Evolutionary conservation across 2,329 filamentous ascomycete genomes (phyloP), one percentile per base, ranked within the genome.

Genomic region (Lojkania enalia): DNA sequence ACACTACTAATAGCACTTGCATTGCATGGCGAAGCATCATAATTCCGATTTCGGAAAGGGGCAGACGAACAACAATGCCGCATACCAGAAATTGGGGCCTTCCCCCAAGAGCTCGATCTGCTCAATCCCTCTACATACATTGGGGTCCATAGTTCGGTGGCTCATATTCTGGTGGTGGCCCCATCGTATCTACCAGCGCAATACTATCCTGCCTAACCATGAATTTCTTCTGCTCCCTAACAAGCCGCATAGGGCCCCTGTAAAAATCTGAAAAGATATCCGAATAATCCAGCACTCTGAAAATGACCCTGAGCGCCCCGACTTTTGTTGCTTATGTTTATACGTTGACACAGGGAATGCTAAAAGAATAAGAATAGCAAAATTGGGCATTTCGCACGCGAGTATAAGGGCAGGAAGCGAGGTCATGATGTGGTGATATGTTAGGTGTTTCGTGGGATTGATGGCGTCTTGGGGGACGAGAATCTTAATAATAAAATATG

Each of bases 301-400:
- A 14, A 6, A 65, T 40, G 0, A 63, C 63, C 5, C 42, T 54
- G 1, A 59, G 2, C 0, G 54, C 0, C 59, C 60, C 1, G 5
- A 39, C 38, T 5, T 44, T 39, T 9, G 27, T 39, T 13, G 48
- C 21, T 23, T 14, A 5, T 31, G 42, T 20, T 51, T 58, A 35
- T 65, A 64, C 1, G 46, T 46, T 2, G 42, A 33, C 1, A 43
- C 46, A 15, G 52, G 53, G 30, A 63, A 67, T 0, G 62, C 60
- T 25, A 60, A 47, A 25, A 60, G 14, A 15, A 67, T 45, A 3
- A 66, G 45, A 29, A 60, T 19, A 3, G 60, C 56, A 45, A 67
- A 67, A 20, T 64, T 20, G 3, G 63, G 64, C 62, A 66, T 65
- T 52, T 67, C 63, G 48, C 57, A 57, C 13, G 57, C 54, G 21